Base-by-base conservation (phyloP, 2,329 filamentous ascomycete species). In the Plectosphaerella cucumerina region DNA sequence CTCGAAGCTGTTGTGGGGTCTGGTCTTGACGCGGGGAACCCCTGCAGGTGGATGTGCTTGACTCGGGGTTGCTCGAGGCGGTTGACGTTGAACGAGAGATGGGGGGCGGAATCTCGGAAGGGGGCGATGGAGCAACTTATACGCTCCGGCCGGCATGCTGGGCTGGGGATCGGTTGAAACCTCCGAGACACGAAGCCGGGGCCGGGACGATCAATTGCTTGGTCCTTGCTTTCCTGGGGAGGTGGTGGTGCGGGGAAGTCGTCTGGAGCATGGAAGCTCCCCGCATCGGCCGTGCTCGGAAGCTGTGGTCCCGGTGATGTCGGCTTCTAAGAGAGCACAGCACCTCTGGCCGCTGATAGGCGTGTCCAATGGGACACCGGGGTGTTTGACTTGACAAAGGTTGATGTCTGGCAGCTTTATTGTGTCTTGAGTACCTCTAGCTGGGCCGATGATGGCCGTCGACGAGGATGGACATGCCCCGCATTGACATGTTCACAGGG, bases 371-470 rank as follows among this genome's bases (percentile, higher is more conserved):
- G 4, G 8, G 6, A 31, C 12, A 31, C 8, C 8, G 23, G 10
- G 23, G 5, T 26, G 10, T 26, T 26, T 26, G 10, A 10, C 10
- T 26, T 26, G 23, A 26, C 23, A 26, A 10, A 26, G 23, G 23
- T 5, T 26, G 23, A 26, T 26, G 23, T 5, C 23, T n/a, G n/a
- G n/a, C n/a, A n/a, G 6, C 26, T 3, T 31, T 31, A 11, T 3
- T 8, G 8, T 31, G 8, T 31, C 26, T 31, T 31, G 26, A 31
- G 12, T 10, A 2, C 43, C n/a, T 10, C 33, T 17, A 33, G 43
- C n/a, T n/a, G n/a, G n/a, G n/a, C 43, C 43, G 43, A 45, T n/a
- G 31, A n/a, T 45, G 31, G 43, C 43, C 43, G 43, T 26, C n/a
- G 14, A 23, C 18, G 8, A 45, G 14, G 43, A 26, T n/a, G 14